Base-by-base conservation (phyloP, 371 early-diverging fungal genomes). In the Zychaea mexicana region DNA sequence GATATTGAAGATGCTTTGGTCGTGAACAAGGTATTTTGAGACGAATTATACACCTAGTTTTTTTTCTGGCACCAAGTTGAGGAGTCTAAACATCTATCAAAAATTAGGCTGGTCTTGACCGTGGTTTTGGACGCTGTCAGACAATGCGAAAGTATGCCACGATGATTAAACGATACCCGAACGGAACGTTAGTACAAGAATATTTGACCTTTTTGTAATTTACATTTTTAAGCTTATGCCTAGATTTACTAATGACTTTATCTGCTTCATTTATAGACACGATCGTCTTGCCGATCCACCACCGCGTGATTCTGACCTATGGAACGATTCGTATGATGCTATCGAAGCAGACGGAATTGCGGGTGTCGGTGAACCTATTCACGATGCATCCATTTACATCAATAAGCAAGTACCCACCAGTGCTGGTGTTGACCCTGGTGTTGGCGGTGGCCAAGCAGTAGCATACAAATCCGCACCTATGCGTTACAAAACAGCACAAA, bases 1-100 rank as follows among this genome's bases (percentile, higher is more conserved):
- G 99, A 99, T 88, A 98, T 99, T 80, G 99, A 99, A 87, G 99
- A 99, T 87, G 99, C 99, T 17, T 75, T 99, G 66, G 96, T 99
- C 3, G 65, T 99, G 55, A 99, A 99, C 85, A 96, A 95, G 83
- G 88, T 85, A 70, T 12, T 42, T 42, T 42, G n/a, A 33, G 12
- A 33, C 33, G 21, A 31, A 5, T 55, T 36, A 24, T 60, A 7
- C 36, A 28, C 38, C 19, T 39, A 2, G 1, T 30, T 39, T 21
- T 33, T 32, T n/a, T 8, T 15, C n/a, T n/a, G n/a, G n/a, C n/a
- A n/a, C n/a, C n/a, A n/a, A n/a, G n/a, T n/a, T n/a, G n/a, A n/a
- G n/a, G n/a, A n/a, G n/a, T n/a, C n/a, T n/a, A n/a, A n/a, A n/a
- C n/a, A n/a, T n/a, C n/a, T n/a, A n/a, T n/a, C n/a, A n/a, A n/a